phyloP scores from a whole-genome alignment of 352 stramenopile genomes.

The Pythium myriotylum region DNA sequence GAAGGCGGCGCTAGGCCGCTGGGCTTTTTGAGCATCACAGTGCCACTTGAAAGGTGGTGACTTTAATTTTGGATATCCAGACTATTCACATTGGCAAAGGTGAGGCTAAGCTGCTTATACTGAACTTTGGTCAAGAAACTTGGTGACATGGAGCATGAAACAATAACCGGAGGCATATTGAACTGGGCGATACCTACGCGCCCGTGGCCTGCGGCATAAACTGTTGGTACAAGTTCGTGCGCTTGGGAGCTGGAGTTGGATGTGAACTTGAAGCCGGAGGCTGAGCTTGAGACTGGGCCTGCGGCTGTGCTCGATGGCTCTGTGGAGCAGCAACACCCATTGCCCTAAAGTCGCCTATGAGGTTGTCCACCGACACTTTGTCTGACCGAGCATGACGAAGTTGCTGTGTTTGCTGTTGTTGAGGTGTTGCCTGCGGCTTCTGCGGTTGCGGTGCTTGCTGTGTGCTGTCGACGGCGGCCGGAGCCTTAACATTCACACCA shows the following conservation, averaged over 20 bases:
- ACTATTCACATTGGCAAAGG: slow-evolving; percentile 4
- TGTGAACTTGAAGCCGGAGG: background rate
- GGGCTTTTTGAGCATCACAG: slow-evolving; percentile 19
- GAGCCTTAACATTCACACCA: background rate
- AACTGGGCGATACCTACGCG: slow-evolving; percentile 1
- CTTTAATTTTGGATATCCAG: slow-evolving; percentile 9
- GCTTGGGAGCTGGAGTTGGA: slow-evolving; percentile 5
- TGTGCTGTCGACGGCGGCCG: no score
- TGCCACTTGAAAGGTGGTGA: background rate
- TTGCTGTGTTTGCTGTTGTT: background rate
- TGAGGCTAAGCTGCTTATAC: slow-evolving; percentile 8
- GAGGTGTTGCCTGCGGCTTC: background rate
- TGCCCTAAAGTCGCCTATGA: slow-evolving; percentile 16
- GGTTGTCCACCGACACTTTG: slow-evolving; percentile 11
- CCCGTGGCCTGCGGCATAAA: slow-evolving; percentile 22
- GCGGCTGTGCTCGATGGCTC: no score
- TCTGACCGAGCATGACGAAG: slow-evolving; percentile 12
- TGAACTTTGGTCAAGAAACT: background rate
- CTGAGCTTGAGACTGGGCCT: no score
- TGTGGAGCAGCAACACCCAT: background rate
- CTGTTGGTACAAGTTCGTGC: slow-evolving; percentile 22
- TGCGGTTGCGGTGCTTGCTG: background rate
- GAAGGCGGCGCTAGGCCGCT: slow-evolving; percentile 3
- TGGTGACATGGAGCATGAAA: background rate
- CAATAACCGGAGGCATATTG: no score